phyloP scores from a whole-genome alignment of 805 yeast genomes.

The Wickerhamomyces chambardii region DNA sequence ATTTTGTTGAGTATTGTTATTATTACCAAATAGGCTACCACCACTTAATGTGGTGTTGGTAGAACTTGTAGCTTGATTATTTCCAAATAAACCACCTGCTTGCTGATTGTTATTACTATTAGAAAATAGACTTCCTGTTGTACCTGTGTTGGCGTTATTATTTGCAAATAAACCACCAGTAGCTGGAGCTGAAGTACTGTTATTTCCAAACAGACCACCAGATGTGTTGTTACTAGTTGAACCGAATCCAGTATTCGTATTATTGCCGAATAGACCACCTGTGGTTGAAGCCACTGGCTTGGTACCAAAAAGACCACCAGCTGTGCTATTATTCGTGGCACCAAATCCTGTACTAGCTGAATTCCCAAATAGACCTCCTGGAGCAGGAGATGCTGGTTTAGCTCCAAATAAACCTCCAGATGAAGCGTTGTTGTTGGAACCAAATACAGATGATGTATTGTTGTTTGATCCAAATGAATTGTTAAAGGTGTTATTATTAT shows the following conservation, averaged over 20 bases:
- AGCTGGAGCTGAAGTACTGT: constrained; percentile 2
- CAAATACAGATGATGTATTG: too few relatives aligned
- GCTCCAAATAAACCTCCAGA: too few relatives aligned
- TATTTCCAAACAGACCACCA: constrained; percentile 28
- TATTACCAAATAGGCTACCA: constrained; percentile 28
- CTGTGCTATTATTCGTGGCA: too few relatives aligned
- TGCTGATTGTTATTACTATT: constrained; percentile 2
- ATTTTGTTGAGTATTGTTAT: constrained; percentile 9
- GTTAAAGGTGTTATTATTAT: constrained; percentile 3
- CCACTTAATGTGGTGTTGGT: constrained; percentile 12
- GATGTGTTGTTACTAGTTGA: constrained; percentile 4
- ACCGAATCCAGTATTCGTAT: constrained; percentile 24
- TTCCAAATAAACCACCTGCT: constrained; percentile 1
- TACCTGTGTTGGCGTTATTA: constrained; percentile 4
- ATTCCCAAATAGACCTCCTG: too few relatives aligned
- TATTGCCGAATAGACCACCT: constrained; percentile 24
- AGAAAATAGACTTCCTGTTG: constrained; percentile 20
- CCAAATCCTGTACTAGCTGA: too few relatives aligned
- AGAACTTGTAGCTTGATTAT: constrained; percentile 6
- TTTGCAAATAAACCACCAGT: constrained; percentile 17
- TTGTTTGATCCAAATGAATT: constrained; percentile 7
- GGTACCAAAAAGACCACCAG: constrained; percentile 5
- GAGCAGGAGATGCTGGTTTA: too few relatives aligned
- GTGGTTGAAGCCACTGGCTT: constrained; percentile 5
- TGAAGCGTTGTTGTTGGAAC: too few relatives aligned